phyloP scores from a whole-genome alignment of 306 rosid species.

The Acacia confusa region DNA sequence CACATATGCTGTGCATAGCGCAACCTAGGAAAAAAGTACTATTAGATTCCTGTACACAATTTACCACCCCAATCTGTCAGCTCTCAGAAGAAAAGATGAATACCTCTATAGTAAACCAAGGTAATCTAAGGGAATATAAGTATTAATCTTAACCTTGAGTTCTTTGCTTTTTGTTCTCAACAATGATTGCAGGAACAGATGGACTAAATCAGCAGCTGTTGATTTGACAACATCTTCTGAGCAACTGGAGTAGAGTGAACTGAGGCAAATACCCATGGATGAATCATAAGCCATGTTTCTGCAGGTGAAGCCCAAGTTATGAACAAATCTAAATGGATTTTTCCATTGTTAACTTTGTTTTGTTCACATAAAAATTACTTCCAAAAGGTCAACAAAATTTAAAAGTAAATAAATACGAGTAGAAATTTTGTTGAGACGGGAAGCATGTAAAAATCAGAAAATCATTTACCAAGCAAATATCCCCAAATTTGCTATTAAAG shows the following conservation, averaged over 20 bases:
- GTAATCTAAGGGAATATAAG: constrained; percentile 31
- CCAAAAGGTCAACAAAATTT: not conserved
- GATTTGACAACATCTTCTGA: constrained; percentile 70
- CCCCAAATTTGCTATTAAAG: not conserved
- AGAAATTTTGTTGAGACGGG: constrained; percentile 8
- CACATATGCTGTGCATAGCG: constrained; percentile 73
- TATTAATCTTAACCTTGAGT: constrained; percentile 71
- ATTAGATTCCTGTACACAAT: constrained; percentile 36
- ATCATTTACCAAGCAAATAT: not conserved
- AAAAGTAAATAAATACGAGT: constrained; percentile 1
- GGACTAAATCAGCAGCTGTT: constrained; percentile 75
- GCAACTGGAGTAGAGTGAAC: constrained; percentile 65
- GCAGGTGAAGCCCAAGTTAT: constrained; percentile 42
- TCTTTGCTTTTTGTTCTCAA: constrained; percentile 79
- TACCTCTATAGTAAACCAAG: constrained; percentile 29
- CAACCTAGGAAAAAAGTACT: constrained; percentile 54
- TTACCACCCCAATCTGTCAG: constrained; percentile 33
- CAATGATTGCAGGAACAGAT: constrained; percentile 58
- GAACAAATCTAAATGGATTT: constrained; percentile 4
- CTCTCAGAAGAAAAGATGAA: constrained; percentile 24
- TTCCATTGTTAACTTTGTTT: constrained; percentile 11
- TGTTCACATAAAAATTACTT: not conserved
- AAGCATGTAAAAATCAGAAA: not conserved
- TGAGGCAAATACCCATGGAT: constrained; percentile 81
- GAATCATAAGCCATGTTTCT: constrained; percentile 75